phyloP scores from a whole-genome alignment of 345 rosid species.

The Sisymbrium irio region DNA sequence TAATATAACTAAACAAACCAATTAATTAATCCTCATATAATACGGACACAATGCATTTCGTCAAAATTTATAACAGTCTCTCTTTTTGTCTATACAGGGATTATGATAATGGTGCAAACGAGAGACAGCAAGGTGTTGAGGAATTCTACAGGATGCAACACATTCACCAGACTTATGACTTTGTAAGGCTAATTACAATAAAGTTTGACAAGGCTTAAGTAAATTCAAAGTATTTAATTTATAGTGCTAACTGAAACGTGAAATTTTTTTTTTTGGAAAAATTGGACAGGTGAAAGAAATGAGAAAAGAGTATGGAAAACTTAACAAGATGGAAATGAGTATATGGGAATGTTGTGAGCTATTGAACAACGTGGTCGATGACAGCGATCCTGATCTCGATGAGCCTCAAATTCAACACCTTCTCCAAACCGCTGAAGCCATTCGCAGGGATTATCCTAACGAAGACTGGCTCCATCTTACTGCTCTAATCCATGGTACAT shows the following conservation, averaged over 20 bases:
- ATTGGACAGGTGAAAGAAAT: slow-evolving; percentile 43
- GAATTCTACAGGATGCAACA: slow-evolving; percentile 56
- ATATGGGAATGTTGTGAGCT: slow-evolving; percentile 74
- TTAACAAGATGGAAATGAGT: slow-evolving; percentile 58
- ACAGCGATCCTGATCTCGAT: slow-evolving; percentile 69
- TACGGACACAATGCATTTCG: background rate
- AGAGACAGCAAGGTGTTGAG: slow-evolving; percentile 51
- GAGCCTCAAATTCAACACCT: slow-evolving; percentile 74
- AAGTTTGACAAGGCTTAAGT: background rate
- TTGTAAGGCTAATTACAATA: slow-evolving; percentile 33
- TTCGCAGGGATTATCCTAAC: slow-evolving; percentile 59
- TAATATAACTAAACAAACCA: background rate
- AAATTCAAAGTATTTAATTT: too few relatives aligned
- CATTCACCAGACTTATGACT: slow-evolving; percentile 55
- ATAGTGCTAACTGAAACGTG: too few relatives aligned
- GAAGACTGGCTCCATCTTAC: slow-evolving; percentile 72
- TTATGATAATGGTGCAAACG: slow-evolving; percentile 40
- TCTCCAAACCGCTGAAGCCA: slow-evolving; percentile 68
- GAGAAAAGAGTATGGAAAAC: slow-evolving; percentile 49
- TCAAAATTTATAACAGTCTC: background rate
- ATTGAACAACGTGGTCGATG: slow-evolving; percentile 58
- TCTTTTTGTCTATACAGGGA: slow-evolving; percentile 22
- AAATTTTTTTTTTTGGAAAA: too few relatives aligned
- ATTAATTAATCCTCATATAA: background rate
- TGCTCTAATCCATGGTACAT: slow-evolving; percentile 59